Conservation (phyloP, 495 filamentous ascomycete species). For the Podospora anserina region DNA sequence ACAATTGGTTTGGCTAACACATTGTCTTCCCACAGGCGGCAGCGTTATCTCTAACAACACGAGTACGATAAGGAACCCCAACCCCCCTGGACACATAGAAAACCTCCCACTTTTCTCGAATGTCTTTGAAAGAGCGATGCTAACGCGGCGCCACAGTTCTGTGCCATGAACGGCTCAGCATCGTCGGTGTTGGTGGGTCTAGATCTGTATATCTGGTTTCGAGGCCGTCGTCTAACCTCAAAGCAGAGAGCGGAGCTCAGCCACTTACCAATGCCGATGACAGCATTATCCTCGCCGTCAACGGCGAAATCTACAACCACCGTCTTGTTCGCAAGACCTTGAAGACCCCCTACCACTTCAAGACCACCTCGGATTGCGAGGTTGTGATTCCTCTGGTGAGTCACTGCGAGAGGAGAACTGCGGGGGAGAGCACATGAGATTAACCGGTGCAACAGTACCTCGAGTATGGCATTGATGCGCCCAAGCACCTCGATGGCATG, state of each 20-base stretch:
- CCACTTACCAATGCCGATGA: slow-evolving; percentile 89
- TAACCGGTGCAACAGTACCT: slow-evolving; percentile 60
- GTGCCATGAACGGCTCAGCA: slow-evolving; percentile 93
- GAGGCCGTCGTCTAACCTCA: slow-evolving; percentile 31
- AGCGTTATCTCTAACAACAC: slow-evolving; percentile 85
- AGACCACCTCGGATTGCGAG: slow-evolving; percentile 97
- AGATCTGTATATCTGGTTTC: slow-evolving; percentile 22
- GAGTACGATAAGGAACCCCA: slow-evolving; percentile 51
- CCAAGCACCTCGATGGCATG: slow-evolving; percentile 96
- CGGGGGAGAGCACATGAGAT: not conserved
- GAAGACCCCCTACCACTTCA: slow-evolving; percentile 82
- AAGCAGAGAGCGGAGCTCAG: slow-evolving; percentile 84
- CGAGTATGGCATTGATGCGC: slow-evolving; percentile 87
- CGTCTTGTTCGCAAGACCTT: slow-evolving; percentile 82
- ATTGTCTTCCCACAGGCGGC: slow-evolving; percentile 58
- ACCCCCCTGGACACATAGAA: slow-evolving; percentile 1
- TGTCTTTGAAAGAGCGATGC: slow-evolving; percentile 6
- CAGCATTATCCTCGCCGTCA: slow-evolving; percentile 88
- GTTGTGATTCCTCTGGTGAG: slow-evolving; percentile 93
- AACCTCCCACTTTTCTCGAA: not conserved
- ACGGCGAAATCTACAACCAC: slow-evolving; percentile 99
- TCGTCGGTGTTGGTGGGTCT: slow-evolving; percentile 89
- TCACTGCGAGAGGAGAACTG: not conserved
- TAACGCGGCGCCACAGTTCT: slow-evolving; percentile 61
- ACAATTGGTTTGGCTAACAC: slow-evolving; percentile 4